Evolutionary conservation across 1,284 basidiomycete species (phyloP).

Genomic region (Tilletiopsis washingtonensis): DNA sequence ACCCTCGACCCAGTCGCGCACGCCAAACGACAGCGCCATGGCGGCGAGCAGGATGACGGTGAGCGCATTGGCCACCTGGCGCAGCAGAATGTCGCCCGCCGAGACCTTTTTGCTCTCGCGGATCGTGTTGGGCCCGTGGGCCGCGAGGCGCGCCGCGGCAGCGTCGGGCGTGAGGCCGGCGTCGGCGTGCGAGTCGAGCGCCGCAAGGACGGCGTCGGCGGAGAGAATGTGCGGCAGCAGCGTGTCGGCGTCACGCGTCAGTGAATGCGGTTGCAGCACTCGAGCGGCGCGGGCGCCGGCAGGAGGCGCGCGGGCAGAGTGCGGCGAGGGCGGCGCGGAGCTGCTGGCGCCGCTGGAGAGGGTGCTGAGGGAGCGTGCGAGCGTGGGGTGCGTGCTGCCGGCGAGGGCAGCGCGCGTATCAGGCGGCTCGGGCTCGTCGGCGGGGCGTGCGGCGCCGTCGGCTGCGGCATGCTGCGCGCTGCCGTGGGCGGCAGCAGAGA

Average conservation of each 20-base stretch:
- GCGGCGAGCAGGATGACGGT: slow-evolving; percentile 25
- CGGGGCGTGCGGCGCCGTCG: too few species aligned
- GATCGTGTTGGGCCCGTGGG: slow-evolving; percentile 29
- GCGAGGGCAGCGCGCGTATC: not conserved
- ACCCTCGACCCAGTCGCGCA: slow-evolving; percentile 19
- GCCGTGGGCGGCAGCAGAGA: too few species aligned
- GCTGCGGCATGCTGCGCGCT: too few species aligned
- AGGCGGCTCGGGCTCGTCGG: slow-evolving; percentile 5
- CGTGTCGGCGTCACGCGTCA: slow-evolving; percentile 18
- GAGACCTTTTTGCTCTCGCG: slow-evolving; percentile 28
- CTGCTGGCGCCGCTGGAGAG: not conserved
- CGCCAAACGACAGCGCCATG: slow-evolving; percentile 16
- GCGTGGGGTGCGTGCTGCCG: not conserved
- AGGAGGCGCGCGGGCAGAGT: not conserved
- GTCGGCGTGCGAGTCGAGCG: slow-evolving; percentile 20
- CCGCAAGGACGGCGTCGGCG: slow-evolving; percentile 16
- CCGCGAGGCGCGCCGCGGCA: slow-evolving; percentile 14
- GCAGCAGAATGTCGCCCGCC: slow-evolving; percentile 30
- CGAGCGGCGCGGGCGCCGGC: slow-evolving; percentile 11
- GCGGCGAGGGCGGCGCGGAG: not conserved
- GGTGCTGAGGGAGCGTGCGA: not conserved
- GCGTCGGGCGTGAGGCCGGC: slow-evolving; percentile 22
- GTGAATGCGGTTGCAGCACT: slow-evolving; percentile 39
- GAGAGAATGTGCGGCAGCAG: too few species aligned
- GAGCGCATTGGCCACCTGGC: slow-evolving; percentile 38